Percentiles rank a stretch among this genome's conserved stretches.
Conservation (phyloP, 768 basidiomycete species). For the Rubroboletus pulcherrimus region DNA sequence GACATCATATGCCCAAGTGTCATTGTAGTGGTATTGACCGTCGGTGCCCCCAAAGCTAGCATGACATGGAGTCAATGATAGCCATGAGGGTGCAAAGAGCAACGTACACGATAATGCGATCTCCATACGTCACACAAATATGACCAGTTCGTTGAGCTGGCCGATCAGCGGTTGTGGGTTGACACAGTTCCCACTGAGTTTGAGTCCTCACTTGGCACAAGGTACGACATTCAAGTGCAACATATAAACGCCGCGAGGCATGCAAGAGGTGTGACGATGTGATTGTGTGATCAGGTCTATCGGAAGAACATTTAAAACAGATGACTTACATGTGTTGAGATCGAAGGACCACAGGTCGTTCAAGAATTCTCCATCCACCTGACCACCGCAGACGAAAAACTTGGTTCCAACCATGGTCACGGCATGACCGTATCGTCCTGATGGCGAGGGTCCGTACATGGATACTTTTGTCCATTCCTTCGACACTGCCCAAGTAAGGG, state of each 20-base stretch:
- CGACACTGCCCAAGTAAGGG: conserved; percentile 52
- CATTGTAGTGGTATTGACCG: conserved; percentile 98
- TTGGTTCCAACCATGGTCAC: conserved; percentile 88
- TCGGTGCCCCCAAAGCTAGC: conserved; percentile 94
- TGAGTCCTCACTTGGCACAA: conserved; percentile 61
- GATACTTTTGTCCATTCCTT: conserved; percentile 92
- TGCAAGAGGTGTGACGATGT: not conserved
- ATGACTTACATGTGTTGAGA: conserved; percentile 78
- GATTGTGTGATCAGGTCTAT: not conserved
- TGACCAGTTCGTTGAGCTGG: conserved; percentile 91
- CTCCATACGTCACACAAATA: conserved; percentile 76
- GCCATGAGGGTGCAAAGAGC: conserved; percentile 13
- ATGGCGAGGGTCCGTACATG: conserved; percentile 72
- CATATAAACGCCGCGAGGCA: not conserved
- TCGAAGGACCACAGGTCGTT: conserved; percentile 97
- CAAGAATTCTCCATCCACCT: conserved; percentile 90
- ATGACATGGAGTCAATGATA: conserved; percentile 15
- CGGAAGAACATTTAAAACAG: not conserved
- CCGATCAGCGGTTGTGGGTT: conserved; percentile 53
- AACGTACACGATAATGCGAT: conserved; percentile 79
- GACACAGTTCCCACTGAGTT: conserved; percentile 79
- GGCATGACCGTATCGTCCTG: conserved; percentile 93
- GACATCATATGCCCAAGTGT: conserved; percentile 94
- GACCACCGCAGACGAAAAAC: conserved; percentile 95
- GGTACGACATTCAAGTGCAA: not conserved